Evolutionary conservation across 163 green algal species (phyloP).

Genomic region (Chloromonas sp.): DNA sequence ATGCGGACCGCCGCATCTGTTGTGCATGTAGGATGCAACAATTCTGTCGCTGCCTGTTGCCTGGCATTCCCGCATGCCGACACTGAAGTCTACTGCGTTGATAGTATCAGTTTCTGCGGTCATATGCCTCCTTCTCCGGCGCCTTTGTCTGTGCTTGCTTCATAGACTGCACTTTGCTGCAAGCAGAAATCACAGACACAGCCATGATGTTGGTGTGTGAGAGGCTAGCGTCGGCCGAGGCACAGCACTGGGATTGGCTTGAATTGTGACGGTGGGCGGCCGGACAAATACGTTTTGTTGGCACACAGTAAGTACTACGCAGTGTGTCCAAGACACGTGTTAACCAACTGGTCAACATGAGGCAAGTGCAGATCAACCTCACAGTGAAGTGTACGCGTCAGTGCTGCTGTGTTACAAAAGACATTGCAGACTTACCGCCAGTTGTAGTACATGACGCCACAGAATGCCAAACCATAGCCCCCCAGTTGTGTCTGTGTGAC

Average conservation of each 20-base stretch:
- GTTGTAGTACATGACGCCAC: constrained; percentile 43
- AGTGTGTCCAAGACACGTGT: not conserved
- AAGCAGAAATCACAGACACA: not conserved
- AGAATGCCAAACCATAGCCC: constrained; percentile 38
- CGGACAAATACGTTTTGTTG: too few species aligned
- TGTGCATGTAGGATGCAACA: too few species aligned
- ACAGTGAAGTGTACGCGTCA: too few species aligned
- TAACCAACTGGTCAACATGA: not conserved
- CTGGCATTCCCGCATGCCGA: too few species aligned
- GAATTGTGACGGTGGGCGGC: too few species aligned
- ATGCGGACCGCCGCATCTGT: too few species aligned
- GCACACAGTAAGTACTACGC: not conserved
- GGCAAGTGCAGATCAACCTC: not conserved
- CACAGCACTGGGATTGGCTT: too few species aligned
- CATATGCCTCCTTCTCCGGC: not conserved
- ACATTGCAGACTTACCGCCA: constrained; percentile 19
- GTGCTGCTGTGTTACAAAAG: too few species aligned
- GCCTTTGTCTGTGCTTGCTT: not conserved
- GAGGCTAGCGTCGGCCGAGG: too few species aligned
- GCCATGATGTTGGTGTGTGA: not conserved
- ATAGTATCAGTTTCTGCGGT: too few species aligned
- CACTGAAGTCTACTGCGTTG: too few species aligned
- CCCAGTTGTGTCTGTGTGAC: constrained; percentile 34
- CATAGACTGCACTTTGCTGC: constrained; percentile 1
- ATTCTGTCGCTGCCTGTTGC: too few species aligned